Conservation (phyloP, 202 grass and related monocot species). For the Zizania palustris region DNA sequence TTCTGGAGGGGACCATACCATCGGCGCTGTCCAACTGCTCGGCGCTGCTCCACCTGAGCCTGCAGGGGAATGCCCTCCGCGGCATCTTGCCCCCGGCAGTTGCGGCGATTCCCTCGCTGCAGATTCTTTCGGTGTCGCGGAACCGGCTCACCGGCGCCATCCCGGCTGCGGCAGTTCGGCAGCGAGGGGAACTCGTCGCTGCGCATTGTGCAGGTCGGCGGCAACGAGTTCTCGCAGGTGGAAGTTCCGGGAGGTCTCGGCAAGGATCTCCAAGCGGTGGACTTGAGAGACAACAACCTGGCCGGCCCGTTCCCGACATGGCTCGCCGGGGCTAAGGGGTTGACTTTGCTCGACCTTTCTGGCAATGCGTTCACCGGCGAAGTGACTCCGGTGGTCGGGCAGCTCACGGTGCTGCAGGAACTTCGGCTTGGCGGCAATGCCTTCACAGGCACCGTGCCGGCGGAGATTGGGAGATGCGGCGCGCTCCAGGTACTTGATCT, state of each 20-base stretch:
- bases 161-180: constrained; percentile 64
- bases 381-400: constrained; percentile 57
- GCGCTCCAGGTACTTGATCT: constrained; percentile 88
- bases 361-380: constrained; percentile 68
- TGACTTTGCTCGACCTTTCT: constrained; percentile 80
- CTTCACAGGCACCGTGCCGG: constrained; percentile 56
- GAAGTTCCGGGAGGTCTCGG: constrained; percentile 40
- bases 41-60: constrained; percentile 73
- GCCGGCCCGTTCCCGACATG: constrained; percentile 71
- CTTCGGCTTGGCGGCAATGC: constrained; percentile 75
- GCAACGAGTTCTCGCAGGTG: constrained; percentile 71
- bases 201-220: constrained; percentile 74
- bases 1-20: constrained; percentile 86
- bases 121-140: constrained; percentile 75
- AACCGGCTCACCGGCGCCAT: constrained; percentile 83
- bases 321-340: constrained; percentile 54
- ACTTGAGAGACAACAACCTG: constrained; percentile 69
- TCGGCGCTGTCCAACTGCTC: constrained; percentile 85
- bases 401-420: constrained; percentile 65
- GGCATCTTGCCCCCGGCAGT: constrained; percentile 86
- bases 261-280: constrained; percentile 60
- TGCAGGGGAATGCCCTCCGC: constrained; percentile 74
- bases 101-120: constrained; percentile 64
- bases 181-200: constrained; percentile 60
- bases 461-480: constrained; percentile 74